Evolutionary conservation across 768 basidiomycete species (phyloP).

Genomic region (Lanmaoa pseudosensibilis): DNA sequence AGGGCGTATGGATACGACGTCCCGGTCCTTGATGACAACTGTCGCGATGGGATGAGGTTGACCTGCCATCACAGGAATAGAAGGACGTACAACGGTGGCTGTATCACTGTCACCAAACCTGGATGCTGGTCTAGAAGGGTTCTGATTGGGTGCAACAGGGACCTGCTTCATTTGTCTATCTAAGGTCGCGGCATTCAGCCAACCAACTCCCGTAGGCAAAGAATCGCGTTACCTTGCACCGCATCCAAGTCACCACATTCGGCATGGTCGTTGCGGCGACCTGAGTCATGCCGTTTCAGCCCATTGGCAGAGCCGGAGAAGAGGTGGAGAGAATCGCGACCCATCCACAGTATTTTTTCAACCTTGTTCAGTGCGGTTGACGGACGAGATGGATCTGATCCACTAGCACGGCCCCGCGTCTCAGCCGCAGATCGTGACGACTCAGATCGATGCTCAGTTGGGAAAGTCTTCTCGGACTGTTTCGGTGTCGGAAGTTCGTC

Average conservation of each 20-base stretch:
- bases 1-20: slow-evolving; percentile 19
- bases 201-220: background rate
- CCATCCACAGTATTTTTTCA: slow-evolving; percentile 34
- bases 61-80: background rate
- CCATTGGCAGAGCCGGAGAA: slow-evolving; percentile 21
- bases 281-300: slow-evolving; percentile 12
- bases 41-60: slow-evolving; percentile 18
- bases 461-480: background rate
- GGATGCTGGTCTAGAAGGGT: slow-evolving; percentile 12
- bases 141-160: background rate
- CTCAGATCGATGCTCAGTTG: background rate
- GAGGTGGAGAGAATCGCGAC: slow-evolving; percentile 31
- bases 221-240: slow-evolving; percentile 24
- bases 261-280: slow-evolving; percentile 16
- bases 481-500: slow-evolving; percentile 18
- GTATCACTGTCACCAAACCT: slow-evolving; percentile 23
- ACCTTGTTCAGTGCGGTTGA: slow-evolving; percentile 32
- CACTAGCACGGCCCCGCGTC: background rate
- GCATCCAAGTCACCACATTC: slow-evolving; percentile 21
- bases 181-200: slow-evolving; percentile 9
- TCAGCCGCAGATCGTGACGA: slow-evolving; percentile 9
- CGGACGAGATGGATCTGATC: slow-evolving; percentile 16
- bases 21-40: slow-evolving; percentile 17
- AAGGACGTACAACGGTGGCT: slow-evolving; percentile 21
- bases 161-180: slow-evolving; percentile 19